Percentiles rank a stretch among this genome's conserved stretches.
Evolutionary conservation across 169 alveolate genomes (phyloP).

Genomic region (Plasmodium blacklocki): DNA sequence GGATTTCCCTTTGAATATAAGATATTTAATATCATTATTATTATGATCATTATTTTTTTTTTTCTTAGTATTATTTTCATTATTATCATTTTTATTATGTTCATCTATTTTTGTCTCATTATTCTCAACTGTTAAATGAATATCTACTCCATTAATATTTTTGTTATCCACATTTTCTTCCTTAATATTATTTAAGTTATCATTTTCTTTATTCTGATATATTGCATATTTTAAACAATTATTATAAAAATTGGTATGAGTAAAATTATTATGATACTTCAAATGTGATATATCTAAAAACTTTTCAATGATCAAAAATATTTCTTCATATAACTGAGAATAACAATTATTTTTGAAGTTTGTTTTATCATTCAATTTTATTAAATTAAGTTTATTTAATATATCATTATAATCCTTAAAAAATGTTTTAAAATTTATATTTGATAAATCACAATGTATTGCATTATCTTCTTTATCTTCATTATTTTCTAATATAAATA

Average conservation of each 20-base stretch:
- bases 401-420: slow-evolving; percentile 45
- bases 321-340: slow-evolving; percentile 47
- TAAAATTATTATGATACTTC: slow-evolving; percentile 54
- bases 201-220: not conserved
- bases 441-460: slow-evolving; percentile 15
- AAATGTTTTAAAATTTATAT: slow-evolving; percentile 36
- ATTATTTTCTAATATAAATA: not conserved
- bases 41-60: not conserved
- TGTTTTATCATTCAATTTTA: slow-evolving; percentile 39
- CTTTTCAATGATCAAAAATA: slow-evolving; percentile 31
- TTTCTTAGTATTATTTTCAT: not conserved
- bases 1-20: not conserved
- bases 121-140: not conserved
- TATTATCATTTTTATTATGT: not conserved
- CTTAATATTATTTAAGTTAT: not conserved
- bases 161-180: too few relatives aligned
- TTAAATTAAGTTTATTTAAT: slow-evolving; percentile 26
- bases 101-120: not conserved
- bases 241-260: slow-evolving; percentile 60
- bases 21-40: not conserved
- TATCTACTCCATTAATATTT: not conserved
- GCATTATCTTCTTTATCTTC: slow-evolving; percentile 5
- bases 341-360: slow-evolving; percentile 33
- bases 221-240: slow-evolving; percentile 6
- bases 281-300: slow-evolving; percentile 49